Evolutionary conservation across 208 protist species (phyloP).

Genomic region (Leishmania lainsoni): DNA sequence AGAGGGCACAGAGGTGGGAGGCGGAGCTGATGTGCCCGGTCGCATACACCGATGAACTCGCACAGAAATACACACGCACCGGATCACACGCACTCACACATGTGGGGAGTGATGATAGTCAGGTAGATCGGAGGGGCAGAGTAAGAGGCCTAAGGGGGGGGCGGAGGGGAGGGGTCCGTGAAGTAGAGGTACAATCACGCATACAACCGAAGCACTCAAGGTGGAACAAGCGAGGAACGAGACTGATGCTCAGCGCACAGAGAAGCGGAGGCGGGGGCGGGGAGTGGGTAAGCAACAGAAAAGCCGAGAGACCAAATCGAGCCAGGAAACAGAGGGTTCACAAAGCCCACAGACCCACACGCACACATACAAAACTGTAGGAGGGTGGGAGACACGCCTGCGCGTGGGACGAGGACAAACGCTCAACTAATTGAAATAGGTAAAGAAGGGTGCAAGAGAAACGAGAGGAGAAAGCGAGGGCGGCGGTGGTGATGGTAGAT

Average conservation of each 20-base stretch:
- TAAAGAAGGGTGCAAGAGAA: neutral
- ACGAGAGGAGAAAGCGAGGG: neutral
- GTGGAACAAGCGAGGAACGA: too few species aligned
- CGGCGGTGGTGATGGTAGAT: neutral
- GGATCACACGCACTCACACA: neutral
- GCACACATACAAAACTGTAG: neutral
- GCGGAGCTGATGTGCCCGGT: neutral
- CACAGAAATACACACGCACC: neutral
- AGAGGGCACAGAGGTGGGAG: neutral
- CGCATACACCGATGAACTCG: neutral
- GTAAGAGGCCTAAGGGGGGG: neutral
- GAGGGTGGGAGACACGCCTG: too few species aligned
- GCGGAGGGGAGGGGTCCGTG: too few species aligned
- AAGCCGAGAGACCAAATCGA: neutral
- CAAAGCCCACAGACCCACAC: constrained; percentile 1
- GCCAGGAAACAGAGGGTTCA: neutral
- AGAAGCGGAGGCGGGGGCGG: neutral
- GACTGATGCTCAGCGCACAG: too few species aligned
- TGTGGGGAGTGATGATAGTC: too few species aligned
- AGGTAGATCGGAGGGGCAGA: too few species aligned
- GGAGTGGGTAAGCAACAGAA: neutral
- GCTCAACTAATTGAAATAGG: neutral
- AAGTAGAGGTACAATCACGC: neutral
- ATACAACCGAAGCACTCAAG: neutral
- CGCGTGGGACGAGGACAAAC: neutral